Evolutionary conservation across 2,329 filamentous ascomycete species (phyloP), one percentile per base, ranked within the genome.

Genomic region (Fusarium albidum): DNA sequence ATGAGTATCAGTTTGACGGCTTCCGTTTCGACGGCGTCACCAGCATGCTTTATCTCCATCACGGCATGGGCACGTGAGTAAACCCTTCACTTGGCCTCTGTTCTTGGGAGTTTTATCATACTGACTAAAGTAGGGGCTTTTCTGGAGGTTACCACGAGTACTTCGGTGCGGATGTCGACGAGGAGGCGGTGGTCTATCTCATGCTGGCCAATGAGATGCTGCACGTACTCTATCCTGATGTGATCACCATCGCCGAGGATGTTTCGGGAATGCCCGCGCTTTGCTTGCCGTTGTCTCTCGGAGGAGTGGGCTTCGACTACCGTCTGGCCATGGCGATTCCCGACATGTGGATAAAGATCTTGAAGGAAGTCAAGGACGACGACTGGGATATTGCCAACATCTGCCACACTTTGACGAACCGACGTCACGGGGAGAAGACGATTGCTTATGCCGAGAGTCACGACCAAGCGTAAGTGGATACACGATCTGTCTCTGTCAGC

Each of bases 241-340:
- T 81, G 61, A 96, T 98, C 68, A 97, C 93, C 2, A 88, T 99
- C 59, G 95, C 95, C 15, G 95, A 99, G 72, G 95, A 99, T 70
- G 95, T 99, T 9, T 98, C 94, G 8, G 95, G 95, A 14, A 99
- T 99, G 95, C 95, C 95, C 13, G 94, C 92, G n/a, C 80, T 99
- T 40, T 98, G 95, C 73, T 75, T 99, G 31, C 87, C 91, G 7
- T 79, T 97, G 32, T 88, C 89, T 1, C 80, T 97, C 3, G 95
- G 95, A 14, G 95, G 95, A 57, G 86, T 98, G 64, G 95, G 95
- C 21, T 99, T 99, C 71, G 95, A 99, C 76, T 99, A 99, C 75
- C 87, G 95, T 63, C 85, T 99, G 27, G 93, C 93, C 49, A 99
- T 99, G 95, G 95, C 95, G 5, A 87, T 99, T 58, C 95, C 95